A percentile compares a stretch with the other conserved stretches of the same genome.
These are phyloP conservation scores for Neofusicoccum kwambonambiense DNA, from an alignment of 2,329 filamentous ascomycete genomes.

Conservation along the genomic window DNA sequence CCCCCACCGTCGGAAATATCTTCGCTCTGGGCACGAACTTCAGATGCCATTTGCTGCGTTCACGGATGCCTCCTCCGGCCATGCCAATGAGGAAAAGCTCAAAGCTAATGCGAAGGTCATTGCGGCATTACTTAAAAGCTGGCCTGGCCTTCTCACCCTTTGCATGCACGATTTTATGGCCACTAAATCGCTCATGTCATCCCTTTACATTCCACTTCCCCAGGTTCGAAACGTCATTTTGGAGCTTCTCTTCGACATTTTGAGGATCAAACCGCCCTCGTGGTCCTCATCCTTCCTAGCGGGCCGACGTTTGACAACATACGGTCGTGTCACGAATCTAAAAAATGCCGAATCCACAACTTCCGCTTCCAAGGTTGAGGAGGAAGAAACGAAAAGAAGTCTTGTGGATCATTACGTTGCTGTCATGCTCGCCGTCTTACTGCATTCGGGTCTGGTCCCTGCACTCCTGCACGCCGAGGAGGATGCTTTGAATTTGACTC, in stretches of 20 bases:
- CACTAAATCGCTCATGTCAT: slow-evolving; percentile 74
- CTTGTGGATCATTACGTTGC: slow-evolving; percentile 94
- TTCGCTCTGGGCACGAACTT: slow-evolving; percentile 86
- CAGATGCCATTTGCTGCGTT: slow-evolving; percentile 86
- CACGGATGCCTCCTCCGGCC: slow-evolving; percentile 68
- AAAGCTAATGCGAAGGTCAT: slow-evolving; percentile 93
- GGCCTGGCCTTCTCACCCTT: slow-evolving; percentile 86
- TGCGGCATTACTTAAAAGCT: slow-evolving; percentile 83
- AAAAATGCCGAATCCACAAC: slow-evolving; percentile 59
- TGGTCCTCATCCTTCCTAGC: slow-evolving; percentile 97
- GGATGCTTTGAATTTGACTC: slow-evolving; percentile 63
- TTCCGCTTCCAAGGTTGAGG: slow-evolving; percentile 60
- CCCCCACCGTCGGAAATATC: slow-evolving; percentile 73
- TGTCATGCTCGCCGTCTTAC: slow-evolving; percentile 78
- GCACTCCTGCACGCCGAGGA: slow-evolving; percentile 61
- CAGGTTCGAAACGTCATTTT: slow-evolving; percentile 72
- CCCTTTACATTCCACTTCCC: slow-evolving; percentile 58
- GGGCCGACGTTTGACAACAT: slow-evolving; percentile 87
- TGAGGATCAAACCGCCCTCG: slow-evolving; percentile 88
- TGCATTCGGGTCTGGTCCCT: slow-evolving; percentile 70
- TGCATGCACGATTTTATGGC: slow-evolving; percentile 86
- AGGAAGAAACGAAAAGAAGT: slow-evolving; percentile 65
- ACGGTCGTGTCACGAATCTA: slow-evolving; percentile 87
- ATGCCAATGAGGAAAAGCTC: slow-evolving; percentile 61
- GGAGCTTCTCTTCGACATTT: slow-evolving; percentile 77